These are phyloP conservation scores for Calcarisporium arbuscula DNA, from an alignment of 2,329 filamentous ascomycete species.

Conservation along the genomic window DNA sequence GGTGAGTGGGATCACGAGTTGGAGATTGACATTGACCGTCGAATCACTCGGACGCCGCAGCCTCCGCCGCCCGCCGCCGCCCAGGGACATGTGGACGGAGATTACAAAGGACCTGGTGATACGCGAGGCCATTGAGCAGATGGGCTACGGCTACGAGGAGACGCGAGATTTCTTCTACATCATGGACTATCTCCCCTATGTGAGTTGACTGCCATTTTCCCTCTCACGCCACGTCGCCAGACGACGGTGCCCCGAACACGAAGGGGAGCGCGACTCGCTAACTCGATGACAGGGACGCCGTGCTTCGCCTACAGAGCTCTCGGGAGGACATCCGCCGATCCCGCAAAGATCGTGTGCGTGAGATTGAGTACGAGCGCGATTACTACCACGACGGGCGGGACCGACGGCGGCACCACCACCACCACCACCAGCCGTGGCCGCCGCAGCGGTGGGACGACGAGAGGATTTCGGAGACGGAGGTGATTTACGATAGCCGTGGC, in stretches of 20 bases:
- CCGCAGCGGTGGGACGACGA: conserved; percentile 50
- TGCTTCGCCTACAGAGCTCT: conserved; percentile 77
- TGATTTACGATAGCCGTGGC: conserved; percentile 51
- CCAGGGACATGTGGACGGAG: conserved; percentile 84
- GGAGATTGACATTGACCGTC: conserved; percentile 49
- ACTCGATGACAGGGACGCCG: conserved; percentile 66
- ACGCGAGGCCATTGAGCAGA: conserved; percentile 76
- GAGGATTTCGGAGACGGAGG: conserved; percentile 60
- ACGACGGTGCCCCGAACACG: not conserved
- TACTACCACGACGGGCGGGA: conserved; percentile 47
- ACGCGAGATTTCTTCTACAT: conserved; percentile 87
- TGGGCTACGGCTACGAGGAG: conserved; percentile 87
- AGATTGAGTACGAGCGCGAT: conserved; percentile 57
- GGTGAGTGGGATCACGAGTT: conserved; percentile 41
- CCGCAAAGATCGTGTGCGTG: conserved; percentile 44
- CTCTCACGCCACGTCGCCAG: not conserved
- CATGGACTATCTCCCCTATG: conserved; percentile 81
- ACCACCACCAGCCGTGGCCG: conserved; percentile 19
- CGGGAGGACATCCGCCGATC: conserved; percentile 72
- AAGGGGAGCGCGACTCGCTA: conserved; percentile 17
- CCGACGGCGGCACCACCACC: conserved; percentile 27
- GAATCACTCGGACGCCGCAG: conserved; percentile 30
- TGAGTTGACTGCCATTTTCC: conserved; percentile 48
- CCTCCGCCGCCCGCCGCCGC: conserved; percentile 34
- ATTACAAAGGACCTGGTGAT: conserved; percentile 89